Evolutionary conservation across 2,329 filamentous ascomycete genomes (phyloP).

Genomic region (Trichophyton mentagrophytes): DNA sequence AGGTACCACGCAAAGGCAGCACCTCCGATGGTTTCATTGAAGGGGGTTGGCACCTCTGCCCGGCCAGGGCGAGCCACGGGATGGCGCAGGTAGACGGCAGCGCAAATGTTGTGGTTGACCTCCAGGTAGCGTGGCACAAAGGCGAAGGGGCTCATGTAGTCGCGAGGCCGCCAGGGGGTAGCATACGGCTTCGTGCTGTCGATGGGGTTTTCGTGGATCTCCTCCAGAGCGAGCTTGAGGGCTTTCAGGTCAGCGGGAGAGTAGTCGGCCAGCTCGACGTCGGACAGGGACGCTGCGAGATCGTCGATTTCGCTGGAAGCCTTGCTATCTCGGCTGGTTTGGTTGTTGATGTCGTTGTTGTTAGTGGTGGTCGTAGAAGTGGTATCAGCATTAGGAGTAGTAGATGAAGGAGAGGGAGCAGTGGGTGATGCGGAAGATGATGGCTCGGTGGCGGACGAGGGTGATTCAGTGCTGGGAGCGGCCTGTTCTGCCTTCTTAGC

Average conservation of each 20-base stretch:
- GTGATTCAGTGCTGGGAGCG: background rate
- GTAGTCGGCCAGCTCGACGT: constrained; percentile 33
- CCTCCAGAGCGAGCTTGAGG: constrained; percentile 45
- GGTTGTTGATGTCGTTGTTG: no score
- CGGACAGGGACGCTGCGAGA: constrained; percentile 24
- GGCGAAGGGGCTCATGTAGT: constrained; percentile 82
- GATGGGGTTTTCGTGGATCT: constrained; percentile 60
- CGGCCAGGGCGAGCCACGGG: constrained; percentile 73
- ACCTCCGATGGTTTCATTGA: constrained; percentile 55
- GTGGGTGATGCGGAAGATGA: no score
- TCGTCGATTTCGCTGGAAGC: constrained; percentile 11
- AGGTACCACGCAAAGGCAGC: constrained; percentile 92
- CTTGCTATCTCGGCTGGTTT: background rate
- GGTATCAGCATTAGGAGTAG: constrained; percentile 12
- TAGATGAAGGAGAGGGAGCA: no score
- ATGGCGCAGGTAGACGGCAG: constrained; percentile 87
- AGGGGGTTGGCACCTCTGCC: constrained; percentile 77
- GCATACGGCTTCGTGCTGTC: constrained; percentile 71
- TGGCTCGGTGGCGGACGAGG: background rate
- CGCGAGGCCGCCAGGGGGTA: constrained; percentile 78
- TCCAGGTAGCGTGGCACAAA: constrained; percentile 93
- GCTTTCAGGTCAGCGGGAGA: constrained; percentile 36
- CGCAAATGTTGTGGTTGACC: constrained; percentile 94
- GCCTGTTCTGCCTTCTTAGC: background rate
- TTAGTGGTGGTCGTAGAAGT: background rate